Base-by-base conservation (phyloP, 2,329 filamentous ascomycete genomes). In the Fusarium sp. region DNA sequence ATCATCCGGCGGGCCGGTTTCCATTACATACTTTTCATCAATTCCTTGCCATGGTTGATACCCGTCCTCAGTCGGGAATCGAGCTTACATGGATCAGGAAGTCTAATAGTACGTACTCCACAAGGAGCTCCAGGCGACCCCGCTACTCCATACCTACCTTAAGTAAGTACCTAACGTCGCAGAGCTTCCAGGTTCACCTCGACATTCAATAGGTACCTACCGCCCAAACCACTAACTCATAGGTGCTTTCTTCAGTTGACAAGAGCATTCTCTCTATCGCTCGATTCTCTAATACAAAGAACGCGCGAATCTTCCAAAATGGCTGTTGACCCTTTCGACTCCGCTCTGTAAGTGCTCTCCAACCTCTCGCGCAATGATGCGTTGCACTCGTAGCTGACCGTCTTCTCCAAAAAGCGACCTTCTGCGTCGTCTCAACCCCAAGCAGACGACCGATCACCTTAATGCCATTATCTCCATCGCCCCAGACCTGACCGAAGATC, bases 401-500 rank as follows among this genome's bases (percentile, higher is more conserved):
- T 61, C 51, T 37, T 49, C 23, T 19, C 19, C n/a, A 17, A 15
- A 19, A 15, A 98, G 96, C 77, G 96, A 99, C 85, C 94, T 99
- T 78, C 95, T 99, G 81, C 95, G 96, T 75, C 96, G 96, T 70
- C 91, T 99, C 67, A 96, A 97, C 83, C 96, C 96, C 43, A 96
- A 96, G 79, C 89, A 96, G 81, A 97, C 95, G 56, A 87, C 94
- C 76, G 81, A 87, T 65, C 96, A 99, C 83, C 92, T 99, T 75
- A 90, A 92, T 81, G 87, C 90, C 75, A 94, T 99, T 78, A 96
- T 97, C 81, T 84, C 87, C 57, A 90, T 99, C 68, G 92, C 94
- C 44, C 96, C 96, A 17, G 91, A 95, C 73, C 90, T 99, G 62
- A 96, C 95, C 76, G 96, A 99, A 85, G 96, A 99, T 79, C 93